Conservation (phyloP, 805 yeast genomes). For the Candida peoriensis region DNA sequence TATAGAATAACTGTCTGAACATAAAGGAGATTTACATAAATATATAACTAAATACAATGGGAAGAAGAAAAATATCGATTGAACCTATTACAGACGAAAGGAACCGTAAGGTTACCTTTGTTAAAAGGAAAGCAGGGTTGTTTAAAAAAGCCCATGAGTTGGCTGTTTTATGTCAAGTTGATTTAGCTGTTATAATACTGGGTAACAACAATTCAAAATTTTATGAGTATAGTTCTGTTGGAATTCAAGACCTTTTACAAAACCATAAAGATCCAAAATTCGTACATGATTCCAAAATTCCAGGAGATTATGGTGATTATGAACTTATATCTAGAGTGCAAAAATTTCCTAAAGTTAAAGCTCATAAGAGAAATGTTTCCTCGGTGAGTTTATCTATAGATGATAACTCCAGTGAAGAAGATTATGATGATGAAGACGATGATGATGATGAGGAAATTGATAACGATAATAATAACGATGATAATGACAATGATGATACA, state of each 20-base stretch:
- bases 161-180: conserved; percentile 88
- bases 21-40: too few species aligned
- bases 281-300: conserved; percentile 57
- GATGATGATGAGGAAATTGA: conserved; percentile 16
- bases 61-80: conserved; percentile 93
- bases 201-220: conserved; percentile 74
- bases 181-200: conserved; percentile 82
- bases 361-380: conserved; percentile 13
- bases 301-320: conserved; percentile 63
- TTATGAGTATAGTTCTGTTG: conserved; percentile 77
- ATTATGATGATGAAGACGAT: conserved; percentile 14
- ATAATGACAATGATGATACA: conserved; percentile 11
- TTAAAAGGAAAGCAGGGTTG: conserved; percentile 90
- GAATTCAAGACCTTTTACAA: conserved; percentile 45
- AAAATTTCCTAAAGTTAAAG: neutral
- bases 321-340: conserved; percentile 30
- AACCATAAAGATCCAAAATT: conserved; percentile 29
- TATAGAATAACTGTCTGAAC: neutral
- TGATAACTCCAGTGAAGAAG: conserved; percentile 5
- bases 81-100: conserved; percentile 89
- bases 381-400: conserved; percentile 14
- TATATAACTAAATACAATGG: conserved; percentile 58
- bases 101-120: conserved; percentile 80
- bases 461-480: conserved; percentile 10
- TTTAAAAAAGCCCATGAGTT: conserved; percentile 62